Evolutionary conservation across 2,329 filamentous ascomycete species (phyloP).

Genomic region (Epichloe uncinata): DNA sequence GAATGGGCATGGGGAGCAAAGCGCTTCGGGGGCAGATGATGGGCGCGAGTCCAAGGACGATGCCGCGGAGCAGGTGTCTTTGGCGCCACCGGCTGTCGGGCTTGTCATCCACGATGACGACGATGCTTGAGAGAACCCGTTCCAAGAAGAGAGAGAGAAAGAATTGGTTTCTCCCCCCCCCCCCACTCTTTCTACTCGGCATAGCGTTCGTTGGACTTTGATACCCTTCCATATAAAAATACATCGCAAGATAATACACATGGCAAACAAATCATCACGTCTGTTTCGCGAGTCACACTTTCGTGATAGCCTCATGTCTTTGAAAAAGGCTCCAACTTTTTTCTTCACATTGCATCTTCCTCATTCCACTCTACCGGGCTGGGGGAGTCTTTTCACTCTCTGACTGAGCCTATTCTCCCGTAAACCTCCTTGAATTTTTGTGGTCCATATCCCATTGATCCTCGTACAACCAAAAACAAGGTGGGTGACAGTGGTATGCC

Average conservation of each 20-base stretch:
- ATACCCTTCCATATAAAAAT: neutral
- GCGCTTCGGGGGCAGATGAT: no score
- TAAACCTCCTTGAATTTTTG: neutral
- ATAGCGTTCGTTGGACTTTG: neutral
- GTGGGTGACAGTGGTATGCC: neutral
- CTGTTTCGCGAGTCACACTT: neutral
- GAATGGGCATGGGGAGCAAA: constrained; percentile 1
- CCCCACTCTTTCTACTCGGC: constrained; percentile 12
- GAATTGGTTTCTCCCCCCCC: constrained; percentile 3
- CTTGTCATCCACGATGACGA: constrained; percentile 65
- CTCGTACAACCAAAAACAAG: neutral
- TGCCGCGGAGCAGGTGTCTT: constrained; percentile 6
- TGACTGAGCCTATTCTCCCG: neutral
- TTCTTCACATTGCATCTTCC: no score
- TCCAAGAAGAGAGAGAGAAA: neutral
- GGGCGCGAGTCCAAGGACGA: neutral
- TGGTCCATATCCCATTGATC: neutral
- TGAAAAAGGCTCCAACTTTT: neutral
- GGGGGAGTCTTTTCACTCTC: neutral
- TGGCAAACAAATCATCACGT: no score
- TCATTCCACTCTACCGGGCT: neutral
- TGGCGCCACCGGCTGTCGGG: constrained; percentile 30
- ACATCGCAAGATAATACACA: neutral
- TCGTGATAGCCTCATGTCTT: neutral
- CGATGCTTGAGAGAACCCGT: neutral